Evolutionary conservation across 1,139 yeast genomes (phyloP).

Genomic region (Debaryomyces singareniensis): DNA sequence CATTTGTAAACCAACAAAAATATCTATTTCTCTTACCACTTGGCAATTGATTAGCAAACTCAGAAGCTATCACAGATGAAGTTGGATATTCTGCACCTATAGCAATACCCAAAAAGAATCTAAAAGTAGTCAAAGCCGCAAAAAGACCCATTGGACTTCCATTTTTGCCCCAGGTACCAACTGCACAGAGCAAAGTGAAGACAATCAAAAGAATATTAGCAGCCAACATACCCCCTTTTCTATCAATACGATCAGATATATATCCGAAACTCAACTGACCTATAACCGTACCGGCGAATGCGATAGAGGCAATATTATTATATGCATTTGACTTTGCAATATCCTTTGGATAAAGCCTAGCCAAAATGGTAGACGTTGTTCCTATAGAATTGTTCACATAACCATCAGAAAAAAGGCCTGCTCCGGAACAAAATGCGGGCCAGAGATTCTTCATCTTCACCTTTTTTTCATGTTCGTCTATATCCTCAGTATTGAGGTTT

Average conservation of each 20-base stretch:
- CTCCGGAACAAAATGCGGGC: slow-evolving; percentile 86
- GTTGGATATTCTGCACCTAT: slow-evolving; percentile 91
- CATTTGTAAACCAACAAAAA: slow-evolving; percentile 83
- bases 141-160: slow-evolving; percentile 62
- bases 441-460: slow-evolving; percentile 34
- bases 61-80: slow-evolving; percentile 91
- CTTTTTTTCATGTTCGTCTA: slow-evolving; percentile 12
- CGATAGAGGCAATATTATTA: slow-evolving; percentile 78
- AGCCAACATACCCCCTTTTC: slow-evolving; percentile 74
- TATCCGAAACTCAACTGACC: slow-evolving; percentile 81
- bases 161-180: slow-evolving; percentile 74
- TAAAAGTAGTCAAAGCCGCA: slow-evolving; percentile 74
- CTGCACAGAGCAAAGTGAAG: slow-evolving; percentile 74
- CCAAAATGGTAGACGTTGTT: slow-evolving; percentile 65
- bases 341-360: slow-evolving; percentile 55
- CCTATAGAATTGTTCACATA: slow-evolving; percentile 81
- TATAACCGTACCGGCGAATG: slow-evolving; percentile 86
- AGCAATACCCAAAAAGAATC: slow-evolving; percentile 84
- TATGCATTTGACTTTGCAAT: slow-evolving; percentile 62
- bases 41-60: slow-evolving; percentile 75
- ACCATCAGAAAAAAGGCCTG: slow-evolving; percentile 89
- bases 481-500: slow-evolving; percentile 13
- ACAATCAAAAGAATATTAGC: slow-evolving; percentile 69
- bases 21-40: slow-evolving; percentile 82
- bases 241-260: slow-evolving; percentile 68